Base-by-base conservation (phyloP, 2,329 filamentous ascomycete genomes). In the Cytospora paraplurivora region DNA sequence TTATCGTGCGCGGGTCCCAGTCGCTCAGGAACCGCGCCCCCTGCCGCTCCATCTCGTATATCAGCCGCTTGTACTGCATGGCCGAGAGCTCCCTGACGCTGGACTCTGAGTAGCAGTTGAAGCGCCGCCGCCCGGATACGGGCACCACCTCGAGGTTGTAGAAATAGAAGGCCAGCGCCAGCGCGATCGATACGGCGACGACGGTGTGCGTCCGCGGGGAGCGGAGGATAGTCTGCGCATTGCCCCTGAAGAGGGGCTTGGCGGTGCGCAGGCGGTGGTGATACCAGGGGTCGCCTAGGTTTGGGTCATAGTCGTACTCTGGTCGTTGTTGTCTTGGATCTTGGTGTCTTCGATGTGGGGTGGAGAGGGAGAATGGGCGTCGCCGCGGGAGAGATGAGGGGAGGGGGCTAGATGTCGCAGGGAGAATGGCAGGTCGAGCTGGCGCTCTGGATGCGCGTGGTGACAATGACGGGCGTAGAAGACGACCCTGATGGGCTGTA, bases 71-170 rank as follows among this genome's bases (percentile, higher is more conserved):
- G 69, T 88, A 86, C 71, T 86, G 79, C 62, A 80, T 73, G 62
- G 81, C 73, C n/a, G 80, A 82, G 37, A 85, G 76, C 59, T 76
- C 72, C 56, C 82, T 80, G 59, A 91, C 86, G 7, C 79, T 74
- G 27, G 79, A 78, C 7, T 85, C 78, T 41, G 78, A 79, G 66
- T 87, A 83, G 72, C 86, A 85, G 74, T 93, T 93, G 82, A 94
- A 94, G 41, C 91, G 83, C 69, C 81, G 80, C 10, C 91, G 84
- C 0, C 89, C 88, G 6, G 87, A 89, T 7, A 92, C 83, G 1
- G 90, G 90, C 15, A 93, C 90, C 37, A 83, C 84, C 74, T 94
- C 88, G 50, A 91, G 78, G 72, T 93, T 89, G 71, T 77, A 81
- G 62, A 87, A 78, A 77, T 92, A 93, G 72, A 92, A 87, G 10